Evolutionary conservation across 2,329 filamentous ascomycete genomes (phyloP).

Genomic region (Magnaporthiopsis rhizophila): DNA sequence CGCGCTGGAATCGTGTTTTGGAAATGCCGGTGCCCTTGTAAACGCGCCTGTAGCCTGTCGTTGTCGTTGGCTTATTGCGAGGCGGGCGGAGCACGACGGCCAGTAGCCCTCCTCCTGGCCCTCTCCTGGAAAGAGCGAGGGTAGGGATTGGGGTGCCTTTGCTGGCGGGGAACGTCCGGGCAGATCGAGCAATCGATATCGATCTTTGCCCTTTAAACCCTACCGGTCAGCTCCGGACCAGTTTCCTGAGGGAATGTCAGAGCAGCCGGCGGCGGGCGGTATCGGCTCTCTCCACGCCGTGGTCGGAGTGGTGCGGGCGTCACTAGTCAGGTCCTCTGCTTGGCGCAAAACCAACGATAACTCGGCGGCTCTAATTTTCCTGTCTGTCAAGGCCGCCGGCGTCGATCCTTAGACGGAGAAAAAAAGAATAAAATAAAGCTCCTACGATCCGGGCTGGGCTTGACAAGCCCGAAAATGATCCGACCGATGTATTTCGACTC

Average conservation of each 20-base stretch:
- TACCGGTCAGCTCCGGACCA: background rate
- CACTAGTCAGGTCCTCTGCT: background rate
- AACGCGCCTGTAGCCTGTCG: background rate
- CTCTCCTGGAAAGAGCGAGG: background rate
- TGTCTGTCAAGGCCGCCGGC: background rate
- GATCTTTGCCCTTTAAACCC: background rate
- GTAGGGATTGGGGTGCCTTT: background rate
- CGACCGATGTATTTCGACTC: background rate
- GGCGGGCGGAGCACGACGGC: background rate
- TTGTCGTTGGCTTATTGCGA: background rate
- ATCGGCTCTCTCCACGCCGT: background rate
- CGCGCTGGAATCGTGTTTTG: background rate
- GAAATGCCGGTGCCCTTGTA: background rate
- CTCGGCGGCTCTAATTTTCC: background rate
- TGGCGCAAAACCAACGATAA: background rate
- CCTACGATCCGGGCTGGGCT: background rate
- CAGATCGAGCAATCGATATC: background rate
- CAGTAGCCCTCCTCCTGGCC: background rate
- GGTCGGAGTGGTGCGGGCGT: background rate
- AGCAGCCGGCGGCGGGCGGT: background rate
- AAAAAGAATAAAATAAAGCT: background rate
- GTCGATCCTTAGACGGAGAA: background rate
- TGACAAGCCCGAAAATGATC: background rate
- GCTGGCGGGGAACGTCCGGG: background rate
- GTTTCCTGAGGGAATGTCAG: background rate